A percentile compares a stretch with the other conserved stretches of the same genome.
Evolutionary conservation across 2,329 filamentous ascomycete species (phyloP).

Genomic region (Pestalotiopsis sp.): DNA sequence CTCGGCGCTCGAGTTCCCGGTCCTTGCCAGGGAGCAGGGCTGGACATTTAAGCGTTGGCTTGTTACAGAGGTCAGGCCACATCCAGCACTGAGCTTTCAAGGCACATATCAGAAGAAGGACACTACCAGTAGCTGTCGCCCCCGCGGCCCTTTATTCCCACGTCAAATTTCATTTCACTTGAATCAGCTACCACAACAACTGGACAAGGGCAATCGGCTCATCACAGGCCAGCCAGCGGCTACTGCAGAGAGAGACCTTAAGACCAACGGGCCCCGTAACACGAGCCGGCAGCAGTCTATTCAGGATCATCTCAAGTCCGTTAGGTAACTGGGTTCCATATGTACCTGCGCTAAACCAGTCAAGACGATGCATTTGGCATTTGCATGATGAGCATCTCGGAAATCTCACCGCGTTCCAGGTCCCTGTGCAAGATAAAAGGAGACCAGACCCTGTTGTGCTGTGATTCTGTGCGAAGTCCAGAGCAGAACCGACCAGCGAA

Average conservation of each 20-base stretch:
- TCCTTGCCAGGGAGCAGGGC: too few species aligned
- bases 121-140: not conserved
- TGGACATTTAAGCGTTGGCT: too few species aligned
- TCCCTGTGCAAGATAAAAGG: not conserved
- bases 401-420: not conserved
- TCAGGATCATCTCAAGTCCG: slow-evolving; percentile 1
- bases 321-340: not conserved
- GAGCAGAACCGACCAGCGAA: not conserved
- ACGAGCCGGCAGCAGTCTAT: slow-evolving; percentile 5
- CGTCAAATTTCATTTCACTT: slow-evolving; percentile 1
- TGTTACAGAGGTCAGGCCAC: too few species aligned
- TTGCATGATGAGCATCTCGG: not conserved
- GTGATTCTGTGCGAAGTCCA: not conserved
- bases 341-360: not conserved
- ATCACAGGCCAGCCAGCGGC: slow-evolving; percentile 1
- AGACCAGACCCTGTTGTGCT: not conserved
- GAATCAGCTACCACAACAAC: slow-evolving; percentile 5
- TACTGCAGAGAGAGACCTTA: not conserved
- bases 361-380: not conserved
- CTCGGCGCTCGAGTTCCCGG: too few species aligned
- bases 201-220: not conserved
- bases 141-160: not conserved
- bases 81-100: too few species aligned
- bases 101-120: not conserved
- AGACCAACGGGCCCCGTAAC: not conserved